phyloP scores from a whole-genome alignment of 139 green algal species.

The Chlorokybus atmophyticus region DNA sequence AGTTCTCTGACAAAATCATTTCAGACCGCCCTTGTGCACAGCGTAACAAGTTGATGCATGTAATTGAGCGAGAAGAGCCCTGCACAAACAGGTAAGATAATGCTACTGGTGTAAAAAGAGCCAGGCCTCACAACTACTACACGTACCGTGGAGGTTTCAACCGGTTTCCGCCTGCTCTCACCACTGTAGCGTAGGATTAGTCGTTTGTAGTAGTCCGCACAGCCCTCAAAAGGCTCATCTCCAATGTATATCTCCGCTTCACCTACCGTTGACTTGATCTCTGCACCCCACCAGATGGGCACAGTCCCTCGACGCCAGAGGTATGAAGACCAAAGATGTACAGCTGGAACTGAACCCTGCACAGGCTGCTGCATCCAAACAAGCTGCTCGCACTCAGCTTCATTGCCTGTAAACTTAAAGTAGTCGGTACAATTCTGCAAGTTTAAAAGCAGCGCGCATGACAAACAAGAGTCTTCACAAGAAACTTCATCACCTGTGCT shows the following conservation, averaged over 20 bases:
- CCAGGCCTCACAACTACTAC: too few species aligned
- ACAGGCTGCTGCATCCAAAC: slow-evolving; percentile 36
- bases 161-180: too few species aligned
- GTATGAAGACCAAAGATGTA: too few species aligned
- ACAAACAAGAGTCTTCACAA: not conserved
- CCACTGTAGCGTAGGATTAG: slow-evolving; percentile 12
- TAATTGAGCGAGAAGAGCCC: too few species aligned
- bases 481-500: slow-evolving; percentile 20
- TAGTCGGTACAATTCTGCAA: not conserved
- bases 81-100: too few species aligned
- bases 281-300: slow-evolving; percentile 37
- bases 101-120: too few species aligned
- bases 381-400: slow-evolving; percentile 93
- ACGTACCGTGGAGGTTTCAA: too few species aligned
- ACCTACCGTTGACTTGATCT: slow-evolving; percentile 47
- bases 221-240: slow-evolving; percentile 64
- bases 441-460: not conserved
- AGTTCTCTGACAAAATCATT: slow-evolving; percentile 55
- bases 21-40: slow-evolving; percentile 45
- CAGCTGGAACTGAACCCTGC: slow-evolving; percentile 11
- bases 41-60: slow-evolving; percentile 89
- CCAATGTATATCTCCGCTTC: slow-evolving; percentile 81
- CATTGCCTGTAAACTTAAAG: slow-evolving; percentile 64
- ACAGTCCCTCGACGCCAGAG: slow-evolving; percentile 40
- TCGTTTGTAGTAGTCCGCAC: slow-evolving; percentile 34